Evolutionary conservation across 2,329 filamentous ascomycete species (phyloP).

Genomic region (Mycosphaerelloides madeirae): DNA sequence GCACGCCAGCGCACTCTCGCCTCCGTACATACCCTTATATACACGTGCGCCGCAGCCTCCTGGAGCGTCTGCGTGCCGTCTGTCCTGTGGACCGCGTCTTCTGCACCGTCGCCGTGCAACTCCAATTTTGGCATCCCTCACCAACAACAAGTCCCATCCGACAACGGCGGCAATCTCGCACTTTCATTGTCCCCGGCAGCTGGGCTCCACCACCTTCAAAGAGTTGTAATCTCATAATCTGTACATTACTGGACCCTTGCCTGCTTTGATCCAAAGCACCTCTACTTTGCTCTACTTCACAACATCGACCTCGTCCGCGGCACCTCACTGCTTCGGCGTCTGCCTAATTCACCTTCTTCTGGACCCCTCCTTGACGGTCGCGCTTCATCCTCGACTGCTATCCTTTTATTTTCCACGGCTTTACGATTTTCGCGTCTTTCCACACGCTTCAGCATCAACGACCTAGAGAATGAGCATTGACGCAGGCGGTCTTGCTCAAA

Average conservation of each 20-base stretch:
- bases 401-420: conserved; percentile 14
- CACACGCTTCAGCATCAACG: conserved; percentile 10
- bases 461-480: conserved; percentile 59
- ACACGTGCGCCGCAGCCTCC: no score
- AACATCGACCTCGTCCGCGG: conserved; percentile 9
- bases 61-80: neutral
- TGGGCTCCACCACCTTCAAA: conserved; percentile 17
- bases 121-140: no score
- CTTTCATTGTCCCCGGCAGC: conserved; percentile 20
- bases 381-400: conserved; percentile 5
- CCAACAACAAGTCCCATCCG: no score
- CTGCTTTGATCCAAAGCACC: conserved; percentile 29
- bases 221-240: conserved; percentile 32
- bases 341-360: conserved; percentile 16
- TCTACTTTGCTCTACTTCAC: conserved; percentile 23
- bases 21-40: no score
- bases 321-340: conserved; percentile 18
- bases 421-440: conserved; percentile 20
- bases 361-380: conserved; percentile 6
- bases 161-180: conserved; percentile 15
- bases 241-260: conserved; percentile 22
- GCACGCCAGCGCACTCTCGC: no score
- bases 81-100: no score
- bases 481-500: conserved; percentile 99
- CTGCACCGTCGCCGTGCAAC: no score